Conservation (phyloP, 371 early-diverging fungal species). For the Mortierella sp. region DNA sequence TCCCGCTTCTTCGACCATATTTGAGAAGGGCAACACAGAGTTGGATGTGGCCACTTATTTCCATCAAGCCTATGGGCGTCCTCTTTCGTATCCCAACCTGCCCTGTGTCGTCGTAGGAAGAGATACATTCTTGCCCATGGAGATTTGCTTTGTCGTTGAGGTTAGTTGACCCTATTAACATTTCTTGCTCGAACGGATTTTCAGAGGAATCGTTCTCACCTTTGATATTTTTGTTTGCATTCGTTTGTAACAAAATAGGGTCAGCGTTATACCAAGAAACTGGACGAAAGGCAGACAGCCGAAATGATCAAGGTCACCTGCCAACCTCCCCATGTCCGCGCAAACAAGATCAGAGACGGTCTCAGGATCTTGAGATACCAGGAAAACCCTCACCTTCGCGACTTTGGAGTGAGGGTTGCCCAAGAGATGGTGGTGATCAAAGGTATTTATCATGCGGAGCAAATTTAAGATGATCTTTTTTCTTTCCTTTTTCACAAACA, state of each 20-base stretch:
- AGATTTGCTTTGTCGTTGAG: slow-evolving; percentile 85
- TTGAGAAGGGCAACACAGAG: slow-evolving; percentile 55
- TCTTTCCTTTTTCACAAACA: too few species aligned
- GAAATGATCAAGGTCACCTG: slow-evolving; percentile 95
- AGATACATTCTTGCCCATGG: slow-evolving; percentile 83
- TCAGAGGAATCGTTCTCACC: slow-evolving; percentile 70
- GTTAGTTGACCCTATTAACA: background rate
- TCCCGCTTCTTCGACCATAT: slow-evolving; percentile 75
- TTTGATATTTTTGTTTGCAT: slow-evolving; percentile 77
- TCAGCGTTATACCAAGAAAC: slow-evolving; percentile 83
- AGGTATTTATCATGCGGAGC: slow-evolving; percentile 64
- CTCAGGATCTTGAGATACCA: slow-evolving; percentile 63
- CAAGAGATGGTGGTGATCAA: slow-evolving; percentile 66
- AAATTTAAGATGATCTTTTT: too few species aligned
- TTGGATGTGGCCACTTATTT: slow-evolving; percentile 75
- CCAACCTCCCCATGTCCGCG: slow-evolving; percentile 79
- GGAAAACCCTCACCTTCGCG: slow-evolving; percentile 65
- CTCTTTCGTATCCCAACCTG: slow-evolving; percentile 79
- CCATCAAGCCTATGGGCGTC: slow-evolving; percentile 70
- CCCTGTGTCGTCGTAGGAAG: slow-evolving; percentile 85
- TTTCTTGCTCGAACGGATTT: background rate
- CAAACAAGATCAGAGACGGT: slow-evolving; percentile 70
- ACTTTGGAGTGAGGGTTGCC: slow-evolving; percentile 76
- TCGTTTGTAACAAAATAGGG: slow-evolving; percentile 56
- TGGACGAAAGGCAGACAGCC: slow-evolving; percentile 87